Conservation (phyloP, 805 yeast genomes). For the Kurtzmaniella cleridarum region DNA sequence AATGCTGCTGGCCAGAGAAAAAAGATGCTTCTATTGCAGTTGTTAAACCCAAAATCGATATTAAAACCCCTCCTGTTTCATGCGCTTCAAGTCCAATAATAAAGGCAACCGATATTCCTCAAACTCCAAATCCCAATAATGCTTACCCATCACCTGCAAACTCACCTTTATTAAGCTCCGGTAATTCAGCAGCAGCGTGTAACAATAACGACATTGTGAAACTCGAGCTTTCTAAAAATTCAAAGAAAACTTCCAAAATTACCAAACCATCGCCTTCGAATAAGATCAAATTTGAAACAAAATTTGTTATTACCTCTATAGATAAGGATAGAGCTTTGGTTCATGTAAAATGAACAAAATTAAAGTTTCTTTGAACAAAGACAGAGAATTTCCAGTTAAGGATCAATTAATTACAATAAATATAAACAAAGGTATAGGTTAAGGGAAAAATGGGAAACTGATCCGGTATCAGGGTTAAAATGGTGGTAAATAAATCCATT, state of each 20-base stretch:
- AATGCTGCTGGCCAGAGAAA: constrained; percentile 37
- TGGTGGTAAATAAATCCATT: no score
- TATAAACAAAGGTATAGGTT: no score
- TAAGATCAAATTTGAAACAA: not conserved
- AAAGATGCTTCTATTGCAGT: not conserved
- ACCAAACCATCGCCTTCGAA: constrained; percentile 1
- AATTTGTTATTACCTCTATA: constrained; percentile 15
- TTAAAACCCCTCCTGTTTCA: not conserved
- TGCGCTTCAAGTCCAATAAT: not conserved
- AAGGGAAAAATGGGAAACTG: no score
- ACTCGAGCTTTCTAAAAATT: not conserved
- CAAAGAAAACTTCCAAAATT: constrained; percentile 1
- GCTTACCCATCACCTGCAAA: constrained; percentile 5
- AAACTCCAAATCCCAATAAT: not conserved
- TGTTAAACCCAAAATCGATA: not conserved
- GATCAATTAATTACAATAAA: no score
- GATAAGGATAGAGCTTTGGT: constrained; percentile 12
- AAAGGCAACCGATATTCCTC: not conserved
- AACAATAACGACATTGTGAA: constrained; percentile 1
- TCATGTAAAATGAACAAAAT: not conserved
- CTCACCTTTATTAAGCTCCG: constrained; percentile 1
- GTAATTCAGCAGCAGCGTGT: no score
- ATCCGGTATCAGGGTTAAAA: no score
- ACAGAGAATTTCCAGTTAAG: no score
- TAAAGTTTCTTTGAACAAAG: not conserved